Conservation (phyloP, 108 stramenopile genomes). For the Thalassiosira profunda region DNA sequence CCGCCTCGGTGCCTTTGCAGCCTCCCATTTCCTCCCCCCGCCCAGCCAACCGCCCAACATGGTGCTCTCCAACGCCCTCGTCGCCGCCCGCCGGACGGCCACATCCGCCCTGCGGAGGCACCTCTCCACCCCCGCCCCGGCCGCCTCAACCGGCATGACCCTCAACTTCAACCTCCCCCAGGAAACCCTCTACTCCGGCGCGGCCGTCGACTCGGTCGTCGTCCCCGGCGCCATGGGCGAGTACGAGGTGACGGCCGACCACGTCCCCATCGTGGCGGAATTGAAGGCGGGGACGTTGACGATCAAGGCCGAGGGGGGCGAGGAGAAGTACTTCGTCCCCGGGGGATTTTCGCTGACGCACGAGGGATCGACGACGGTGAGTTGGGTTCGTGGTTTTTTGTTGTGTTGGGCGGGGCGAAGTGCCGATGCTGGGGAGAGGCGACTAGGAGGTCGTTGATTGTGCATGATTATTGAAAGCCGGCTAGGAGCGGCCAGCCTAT, state of each 20-base stretch:
- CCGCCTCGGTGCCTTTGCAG: neutral
- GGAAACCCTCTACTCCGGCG: conserved; percentile 90
- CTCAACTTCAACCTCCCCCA: conserved; percentile 96
- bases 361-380: conserved; percentile 90
- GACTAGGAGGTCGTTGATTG: neutral
- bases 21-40: neutral
- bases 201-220: conserved; percentile 82
- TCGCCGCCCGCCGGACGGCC: conserved; percentile 30
- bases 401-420: neutral
- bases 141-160: conserved; percentile 66
- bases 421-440: neutral
- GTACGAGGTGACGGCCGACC: conserved; percentile 96
- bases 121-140: conserved; percentile 46
- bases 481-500: no score
- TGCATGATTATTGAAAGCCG: conserved; percentile 1
- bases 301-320: conserved; percentile 89
- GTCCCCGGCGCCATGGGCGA: conserved; percentile 95
- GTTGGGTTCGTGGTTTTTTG: conserved; percentile 19
- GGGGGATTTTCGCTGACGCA: conserved; percentile 97
- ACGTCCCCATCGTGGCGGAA: conserved; percentile 97
- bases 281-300: conserved; percentile 96
- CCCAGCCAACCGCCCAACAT: conserved; percentile 13
- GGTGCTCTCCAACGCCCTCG: conserved; percentile 52
- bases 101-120: conserved; percentile 34
- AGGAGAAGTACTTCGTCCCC: conserved; percentile 98